Evolutionary conservation across 208 protist species (phyloP).

Genomic region (Phytomonas sp.): DNA sequence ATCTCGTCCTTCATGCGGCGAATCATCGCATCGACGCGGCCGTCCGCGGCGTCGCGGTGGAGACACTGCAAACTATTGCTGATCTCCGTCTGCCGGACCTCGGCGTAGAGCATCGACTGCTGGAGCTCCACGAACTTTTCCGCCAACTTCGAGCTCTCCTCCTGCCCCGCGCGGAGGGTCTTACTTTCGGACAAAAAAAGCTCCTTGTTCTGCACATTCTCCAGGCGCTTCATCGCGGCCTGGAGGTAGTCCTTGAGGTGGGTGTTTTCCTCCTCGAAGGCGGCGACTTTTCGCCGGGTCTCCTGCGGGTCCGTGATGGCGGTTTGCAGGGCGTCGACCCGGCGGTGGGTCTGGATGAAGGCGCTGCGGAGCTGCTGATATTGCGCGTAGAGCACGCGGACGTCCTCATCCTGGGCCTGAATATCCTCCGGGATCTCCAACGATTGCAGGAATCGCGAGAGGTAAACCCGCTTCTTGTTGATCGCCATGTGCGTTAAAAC

Average conservation of each 20-base stretch:
- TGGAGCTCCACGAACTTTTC: conserved; percentile 78
- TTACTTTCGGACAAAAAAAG: conserved; percentile 64
- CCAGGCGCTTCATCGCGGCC: conserved; percentile 66
- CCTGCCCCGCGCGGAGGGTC: conserved; percentile 52
- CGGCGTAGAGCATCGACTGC: conserved; percentile 60
- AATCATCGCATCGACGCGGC: conserved; percentile 76
- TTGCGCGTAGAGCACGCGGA: conserved; percentile 71
- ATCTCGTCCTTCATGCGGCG: conserved; percentile 83
- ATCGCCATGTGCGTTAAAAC: conserved; percentile 79
- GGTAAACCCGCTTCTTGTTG: conserved; percentile 87
- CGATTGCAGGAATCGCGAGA: conserved; percentile 78
- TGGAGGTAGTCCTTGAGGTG: conserved; percentile 64
- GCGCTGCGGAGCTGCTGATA: conserved; percentile 70
- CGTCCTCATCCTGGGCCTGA: conserved; percentile 81
- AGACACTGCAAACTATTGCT: conserved; percentile 78
- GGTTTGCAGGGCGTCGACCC: conserved; percentile 65
- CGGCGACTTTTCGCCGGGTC: conserved; percentile 49
- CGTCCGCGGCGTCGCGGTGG: conserved; percentile 69
- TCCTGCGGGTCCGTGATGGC: conserved; percentile 73
- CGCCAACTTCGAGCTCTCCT: conserved; percentile 61
- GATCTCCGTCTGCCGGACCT: conserved; percentile 63
- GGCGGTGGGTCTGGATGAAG: conserved; percentile 78
- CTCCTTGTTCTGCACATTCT: conserved; percentile 60
- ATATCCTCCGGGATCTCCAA: conserved; percentile 83
- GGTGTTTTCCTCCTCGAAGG: conserved; percentile 73